Percentiles rank a stretch among this genome's conserved stretches.
These are phyloP conservation scores for Pichia sp. DNA, from an alignment of 1,139 yeast species.

Conservation along the genomic window DNA sequence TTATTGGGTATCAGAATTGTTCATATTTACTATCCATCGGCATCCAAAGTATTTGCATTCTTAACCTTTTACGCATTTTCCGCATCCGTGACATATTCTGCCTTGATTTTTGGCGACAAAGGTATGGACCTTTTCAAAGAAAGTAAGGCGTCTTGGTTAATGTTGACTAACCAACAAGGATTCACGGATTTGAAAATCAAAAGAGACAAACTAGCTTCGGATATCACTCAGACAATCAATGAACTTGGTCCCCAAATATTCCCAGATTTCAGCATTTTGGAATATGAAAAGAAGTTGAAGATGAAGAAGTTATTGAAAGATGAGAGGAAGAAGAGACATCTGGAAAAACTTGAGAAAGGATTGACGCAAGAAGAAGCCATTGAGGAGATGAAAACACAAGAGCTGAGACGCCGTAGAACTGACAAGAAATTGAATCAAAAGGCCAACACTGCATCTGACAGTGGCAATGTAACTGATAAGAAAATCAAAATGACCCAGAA, in stretches of 20 bases:
- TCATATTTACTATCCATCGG: slow-evolving; percentile 32
- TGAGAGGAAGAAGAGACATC: slow-evolving; percentile 39
- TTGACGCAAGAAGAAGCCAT: slow-evolving; percentile 48
- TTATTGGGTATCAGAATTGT: slow-evolving; percentile 52
- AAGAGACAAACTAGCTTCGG: slow-evolving; percentile 50
- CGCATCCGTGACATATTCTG: slow-evolving; percentile 76
- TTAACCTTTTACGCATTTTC: slow-evolving; percentile 49
- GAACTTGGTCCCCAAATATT: slow-evolving; percentile 72
- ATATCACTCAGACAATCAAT: slow-evolving; percentile 66
- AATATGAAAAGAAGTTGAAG: slow-evolving; percentile 40
- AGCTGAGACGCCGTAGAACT: slow-evolving; percentile 42
- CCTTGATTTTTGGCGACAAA: slow-evolving; percentile 84
- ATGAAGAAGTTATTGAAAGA: slow-evolving; percentile 43
- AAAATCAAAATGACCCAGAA: slow-evolving; percentile 24
- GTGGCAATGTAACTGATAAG: slow-evolving; percentile 6
- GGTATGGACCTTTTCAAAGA: slow-evolving; percentile 88
- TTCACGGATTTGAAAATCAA: slow-evolving; percentile 53
- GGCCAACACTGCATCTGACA: background rate
- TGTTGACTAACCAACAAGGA: slow-evolving; percentile 55
- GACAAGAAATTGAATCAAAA: slow-evolving; percentile 20
- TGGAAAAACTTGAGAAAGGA: slow-evolving; percentile 37
- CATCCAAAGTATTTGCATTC: slow-evolving; percentile 38
- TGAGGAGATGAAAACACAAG: slow-evolving; percentile 54
- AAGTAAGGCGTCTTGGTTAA: slow-evolving; percentile 73
- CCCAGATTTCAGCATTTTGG: slow-evolving; percentile 66